Base-by-base conservation (phyloP, 2,329 filamentous ascomycete species). In the Sclerotinia nivalis region DNA sequence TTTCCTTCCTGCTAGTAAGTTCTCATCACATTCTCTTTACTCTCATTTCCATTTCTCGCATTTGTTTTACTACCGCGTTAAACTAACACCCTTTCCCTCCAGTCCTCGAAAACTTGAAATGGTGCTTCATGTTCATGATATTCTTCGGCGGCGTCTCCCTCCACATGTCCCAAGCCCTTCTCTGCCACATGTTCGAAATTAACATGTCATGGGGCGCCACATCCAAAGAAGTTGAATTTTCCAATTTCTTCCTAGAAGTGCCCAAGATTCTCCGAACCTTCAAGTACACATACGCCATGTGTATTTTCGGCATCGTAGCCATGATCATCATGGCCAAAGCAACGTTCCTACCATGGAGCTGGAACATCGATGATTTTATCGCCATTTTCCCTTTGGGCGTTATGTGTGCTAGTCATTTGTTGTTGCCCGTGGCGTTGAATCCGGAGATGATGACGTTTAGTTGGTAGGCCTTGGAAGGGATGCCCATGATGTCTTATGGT, bases 171-270 rank as follows among this genome's bases (percentile, higher is more conserved):
- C 90, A 93, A 78, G 92, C 92, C 0, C 83, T 96, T 52, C 80
- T 95, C 61, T 86, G 88, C 15, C 93, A 96, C 82, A 91, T 95
- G 86, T 91, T 95, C 78, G 88, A 91, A 80, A 88, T 94, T 77
- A 86, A 95, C 80, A 94, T 95, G 89, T 87, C 86, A 4, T 96
- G 92, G 92, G 91, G 91, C 56, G 88, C 92, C 2, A 96, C 93
- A 0, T 86, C 88, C 60, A 96, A 96, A 81, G 93, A 96, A 81
- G 87, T 87, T 54, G 90, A 93, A 76, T 61, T 69, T 34, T 68
- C 68, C 34, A 68, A 68, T 8, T 73, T 74, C 71, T 70, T 68
- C 58, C 20, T 66, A 4, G 68, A 64, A 28, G 50, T 71, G 15
- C 52, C 54, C 18, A 66, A 69, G 54, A 45, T 71, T 8, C 40